Conservation (phyloP, 305 asterid species). For the Rubia tinctorum region DNA sequence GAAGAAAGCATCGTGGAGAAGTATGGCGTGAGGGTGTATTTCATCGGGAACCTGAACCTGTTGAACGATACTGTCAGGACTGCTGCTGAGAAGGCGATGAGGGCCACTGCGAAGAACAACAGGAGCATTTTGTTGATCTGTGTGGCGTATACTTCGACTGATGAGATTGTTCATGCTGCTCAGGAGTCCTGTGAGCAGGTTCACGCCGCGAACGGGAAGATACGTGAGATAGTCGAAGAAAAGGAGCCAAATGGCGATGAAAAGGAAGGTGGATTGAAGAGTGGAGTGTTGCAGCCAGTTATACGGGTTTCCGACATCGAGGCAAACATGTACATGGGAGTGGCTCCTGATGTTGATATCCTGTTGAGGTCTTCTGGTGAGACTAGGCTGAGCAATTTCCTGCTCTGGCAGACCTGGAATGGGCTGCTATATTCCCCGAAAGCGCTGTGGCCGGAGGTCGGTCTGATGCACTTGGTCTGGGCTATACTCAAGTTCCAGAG, state of each 20-base stretch:
- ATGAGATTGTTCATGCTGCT: constrained; percentile 63
- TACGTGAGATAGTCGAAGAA: not conserved
- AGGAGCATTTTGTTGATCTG: constrained; percentile 42
- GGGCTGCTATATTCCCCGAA: constrained; percentile 53
- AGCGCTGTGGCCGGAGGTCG: constrained; percentile 78
- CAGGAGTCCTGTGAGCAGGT: constrained; percentile 42
- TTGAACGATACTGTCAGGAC: constrained; percentile 37
- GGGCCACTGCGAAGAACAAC: constrained; percentile 44
- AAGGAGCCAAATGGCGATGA: not conserved
- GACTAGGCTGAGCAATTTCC: constrained; percentile 63
- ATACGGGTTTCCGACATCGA: constrained; percentile 53
- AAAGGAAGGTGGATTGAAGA: not conserved
- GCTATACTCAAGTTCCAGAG: constrained; percentile 62
- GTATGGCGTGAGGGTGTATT: constrained; percentile 63
- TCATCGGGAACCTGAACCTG: constrained; percentile 61
- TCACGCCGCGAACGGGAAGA: not conserved
- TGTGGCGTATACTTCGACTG: constrained; percentile 69
- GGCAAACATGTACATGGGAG: constrained; percentile 57
- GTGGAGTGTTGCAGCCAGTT: not conserved
- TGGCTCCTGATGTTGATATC: constrained; percentile 68
- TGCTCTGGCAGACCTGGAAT: constrained; percentile 69
- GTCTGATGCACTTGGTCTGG: constrained; percentile 61
- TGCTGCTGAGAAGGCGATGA: constrained; percentile 73
- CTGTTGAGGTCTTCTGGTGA: constrained; percentile 67
- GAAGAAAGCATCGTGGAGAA: constrained; percentile 52